Evolutionary conservation across 768 basidiomycete genomes (phyloP), one percentile per base, ranked within the genome.

Genomic region (Lentinula guzmanii): DNA sequence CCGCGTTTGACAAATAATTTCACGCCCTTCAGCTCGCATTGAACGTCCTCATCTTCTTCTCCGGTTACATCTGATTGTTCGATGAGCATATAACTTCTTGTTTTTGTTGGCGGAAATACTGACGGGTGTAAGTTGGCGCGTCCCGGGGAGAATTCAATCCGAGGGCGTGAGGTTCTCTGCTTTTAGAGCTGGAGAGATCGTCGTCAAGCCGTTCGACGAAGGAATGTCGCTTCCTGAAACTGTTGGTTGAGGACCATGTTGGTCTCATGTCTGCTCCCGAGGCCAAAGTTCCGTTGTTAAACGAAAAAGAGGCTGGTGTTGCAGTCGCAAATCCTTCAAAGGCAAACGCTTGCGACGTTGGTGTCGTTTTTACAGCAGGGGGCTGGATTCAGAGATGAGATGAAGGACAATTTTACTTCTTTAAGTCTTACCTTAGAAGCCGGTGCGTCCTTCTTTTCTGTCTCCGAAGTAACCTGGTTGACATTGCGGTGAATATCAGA

Each of bases 1-100:
- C 84, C 84, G 4, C 84, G 79, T 64, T 84, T 85, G 45, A 82
- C 67, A 65, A 81, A 88, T 21, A 89, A 75, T 66, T 83, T 86
- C 42, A 80, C 81, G 45, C 84, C 82, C 64, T 83, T 86, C 62
- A 86, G 74, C 64, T 87, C 86, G 52, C 81, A 68, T 63, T 76
- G 70, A 8, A 83, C 75, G 9, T 77, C 74, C 70, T 90, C 87
- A 52, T 82, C 77, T 68, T 90, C 87, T 66, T 90, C 87, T 9
- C 87, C 87, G 1, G 86, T 89, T 37, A 79, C 28, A 66, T 71
- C 81, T 82, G 61, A 24, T 10, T 42, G 11, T 28, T 43, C 18
- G 18, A 39, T 56, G 21, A 56, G 55, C 55, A 10, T 28, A 6
- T 21, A 41, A 39, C 10, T 33, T 21, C 39, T 21, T 56, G n/a